phyloP scores from a whole-genome alignment of 805 yeast genomes.

The Candida lessepsii region DNA sequence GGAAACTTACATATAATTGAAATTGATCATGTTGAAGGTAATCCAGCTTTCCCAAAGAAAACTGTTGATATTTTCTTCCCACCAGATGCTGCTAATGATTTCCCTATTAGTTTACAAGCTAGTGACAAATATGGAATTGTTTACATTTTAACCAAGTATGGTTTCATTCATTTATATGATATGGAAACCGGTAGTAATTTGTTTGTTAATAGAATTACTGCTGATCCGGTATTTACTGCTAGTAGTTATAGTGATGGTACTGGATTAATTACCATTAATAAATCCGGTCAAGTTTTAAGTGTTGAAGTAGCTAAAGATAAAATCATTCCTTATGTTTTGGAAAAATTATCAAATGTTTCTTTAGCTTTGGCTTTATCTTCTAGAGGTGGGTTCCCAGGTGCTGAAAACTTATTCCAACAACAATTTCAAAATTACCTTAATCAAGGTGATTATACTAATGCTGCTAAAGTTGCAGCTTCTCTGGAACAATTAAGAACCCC shows the following conservation, averaged over 20 bases:
- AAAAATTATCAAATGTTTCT: conserved; percentile 80
- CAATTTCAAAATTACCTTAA: conserved; percentile 85
- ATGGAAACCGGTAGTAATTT: conserved; percentile 88
- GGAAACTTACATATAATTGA: conserved; percentile 88
- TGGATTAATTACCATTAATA: conserved; percentile 92
- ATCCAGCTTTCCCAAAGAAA: conserved; percentile 85
- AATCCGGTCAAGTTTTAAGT: conserved; percentile 91
- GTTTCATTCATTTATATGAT: conserved; percentile 94
- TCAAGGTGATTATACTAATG: conserved; percentile 84
- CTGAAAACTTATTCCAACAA: conserved; percentile 85
- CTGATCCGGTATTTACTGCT: conserved; percentile 93
- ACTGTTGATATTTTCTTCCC: conserved; percentile 94
- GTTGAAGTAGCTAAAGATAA: conserved; percentile 84
- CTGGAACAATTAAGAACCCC: conserved; percentile 91
- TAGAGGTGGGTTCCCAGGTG: conserved; percentile 97
- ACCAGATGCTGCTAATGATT: conserved; percentile 92
- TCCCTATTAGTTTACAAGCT: conserved; percentile 90
- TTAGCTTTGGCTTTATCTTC: conserved; percentile 87
- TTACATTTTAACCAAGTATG: conserved; percentile 90
- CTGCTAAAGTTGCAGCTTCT: conserved; percentile 96
- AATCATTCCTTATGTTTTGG: conserved; percentile 84
- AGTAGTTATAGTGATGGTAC: conserved; percentile 64
- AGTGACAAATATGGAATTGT: conserved; percentile 83
- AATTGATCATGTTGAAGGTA: conserved; percentile 86
- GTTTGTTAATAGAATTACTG: conserved; percentile 93